Evolutionary conservation across 805 yeast species (phyloP).

Genomic region (Saccharomyces eubayanus): DNA sequence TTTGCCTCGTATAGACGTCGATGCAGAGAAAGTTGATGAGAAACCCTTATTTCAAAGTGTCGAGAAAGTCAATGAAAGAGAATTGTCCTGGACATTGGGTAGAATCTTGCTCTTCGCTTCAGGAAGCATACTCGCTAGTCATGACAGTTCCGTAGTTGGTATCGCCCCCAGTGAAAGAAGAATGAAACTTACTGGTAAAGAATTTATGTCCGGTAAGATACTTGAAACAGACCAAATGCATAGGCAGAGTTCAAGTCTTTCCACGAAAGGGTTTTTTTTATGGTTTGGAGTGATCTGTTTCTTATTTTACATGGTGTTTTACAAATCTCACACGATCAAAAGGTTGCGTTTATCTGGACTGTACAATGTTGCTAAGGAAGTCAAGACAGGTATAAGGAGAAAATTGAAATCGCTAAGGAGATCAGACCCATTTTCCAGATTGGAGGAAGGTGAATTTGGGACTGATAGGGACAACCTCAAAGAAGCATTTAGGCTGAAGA

Average conservation of each 20-base stretch:
- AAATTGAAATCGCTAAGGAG: neutral
- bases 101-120: slow-evolving; percentile 77
- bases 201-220: slow-evolving; percentile 21
- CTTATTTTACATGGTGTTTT: neutral
- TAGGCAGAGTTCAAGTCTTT: neutral
- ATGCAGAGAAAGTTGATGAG: slow-evolving; percentile 16
- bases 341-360: neutral
- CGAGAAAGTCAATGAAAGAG: slow-evolving; percentile 70
- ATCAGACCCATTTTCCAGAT: slow-evolving; percentile 1
- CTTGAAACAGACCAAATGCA: neutral
- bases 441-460: slow-evolving; percentile 6
- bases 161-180: slow-evolving; percentile 22
- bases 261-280: neutral
- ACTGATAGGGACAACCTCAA: neutral
- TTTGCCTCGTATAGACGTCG: slow-evolving; percentile 59
- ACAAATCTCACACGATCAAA: neutral
- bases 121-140: slow-evolving; percentile 40
- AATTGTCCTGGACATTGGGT: slow-evolving; percentile 93
- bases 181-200: slow-evolving; percentile 13
- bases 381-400: neutral
- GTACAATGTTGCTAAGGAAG: neutral
- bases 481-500: slow-evolving; percentile 13
- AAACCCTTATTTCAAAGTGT: slow-evolving; percentile 72
- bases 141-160: slow-evolving; percentile 16
- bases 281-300: neutral